Conservation (phyloP, 2,329 filamentous ascomycete species). For the Aspergillus sp. region DNA sequence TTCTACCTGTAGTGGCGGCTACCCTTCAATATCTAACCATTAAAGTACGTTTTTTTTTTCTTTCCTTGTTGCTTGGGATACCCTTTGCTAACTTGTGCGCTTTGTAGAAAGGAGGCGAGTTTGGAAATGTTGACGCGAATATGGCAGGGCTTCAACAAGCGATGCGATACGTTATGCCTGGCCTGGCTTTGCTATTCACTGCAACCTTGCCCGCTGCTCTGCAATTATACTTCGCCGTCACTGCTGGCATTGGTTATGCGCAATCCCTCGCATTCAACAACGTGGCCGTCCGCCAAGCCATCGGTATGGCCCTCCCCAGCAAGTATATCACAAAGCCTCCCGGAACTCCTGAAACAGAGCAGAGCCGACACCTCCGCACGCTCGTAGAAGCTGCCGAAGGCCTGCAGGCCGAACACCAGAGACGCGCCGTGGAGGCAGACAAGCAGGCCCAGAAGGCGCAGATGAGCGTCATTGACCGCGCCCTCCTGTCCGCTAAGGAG, state of each 20-base stretch:
- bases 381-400: slow-evolving; percentile 22
- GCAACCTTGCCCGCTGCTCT: slow-evolving; percentile 60
- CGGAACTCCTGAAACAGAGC: background rate
- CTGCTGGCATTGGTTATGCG: slow-evolving; percentile 40
- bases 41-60: slow-evolving; percentile 53
- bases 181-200: slow-evolving; percentile 59
- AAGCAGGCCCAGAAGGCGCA: slow-evolving; percentile 16
- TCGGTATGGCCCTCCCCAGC: slow-evolving; percentile 32
- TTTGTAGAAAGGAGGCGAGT: slow-evolving; percentile 44
- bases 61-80: background rate
- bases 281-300: slow-evolving; percentile 33
- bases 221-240: slow-evolving; percentile 65
- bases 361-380: slow-evolving; percentile 24
- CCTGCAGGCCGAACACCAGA: slow-evolving; percentile 20
- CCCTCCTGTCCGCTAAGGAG: slow-evolving; percentile 38
- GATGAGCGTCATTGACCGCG: slow-evolving; percentile 42
- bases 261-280: slow-evolving; percentile 54
- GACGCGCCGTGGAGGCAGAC: slow-evolving; percentile 1
- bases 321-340: background rate
- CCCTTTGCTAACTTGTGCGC: slow-evolving; percentile 9
- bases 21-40: slow-evolving; percentile 62
- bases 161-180: slow-evolving; percentile 54
- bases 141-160: slow-evolving; percentile 35
- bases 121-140: slow-evolving; percentile 39
- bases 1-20: slow-evolving; percentile 70